Conservation (phyloP, 2,329 filamentous ascomycete species). For the Parascedosporium putredinis region DNA sequence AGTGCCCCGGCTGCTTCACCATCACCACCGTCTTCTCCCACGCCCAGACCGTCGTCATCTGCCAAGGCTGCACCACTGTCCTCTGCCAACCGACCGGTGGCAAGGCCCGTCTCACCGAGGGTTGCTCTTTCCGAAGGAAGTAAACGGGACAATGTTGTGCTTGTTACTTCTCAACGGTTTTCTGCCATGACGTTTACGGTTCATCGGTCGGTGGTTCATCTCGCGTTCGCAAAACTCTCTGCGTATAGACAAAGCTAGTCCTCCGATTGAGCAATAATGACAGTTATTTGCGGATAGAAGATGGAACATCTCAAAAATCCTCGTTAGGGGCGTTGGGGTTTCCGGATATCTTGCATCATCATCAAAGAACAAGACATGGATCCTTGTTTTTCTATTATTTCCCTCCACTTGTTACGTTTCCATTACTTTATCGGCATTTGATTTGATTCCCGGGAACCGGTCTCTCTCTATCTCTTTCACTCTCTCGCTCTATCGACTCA, state of each 20-base stretch:
- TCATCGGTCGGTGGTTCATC: conserved; percentile 2
- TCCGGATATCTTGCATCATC: conserved; percentile 9
- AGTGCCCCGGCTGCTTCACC: conserved; percentile 99
- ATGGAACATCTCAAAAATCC: conserved; percentile 6
- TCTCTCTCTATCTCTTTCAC: too few relatives aligned
- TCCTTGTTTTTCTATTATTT: conserved; percentile 1
- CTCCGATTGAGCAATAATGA: conserved; percentile 4
- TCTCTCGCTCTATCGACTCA: too few relatives aligned
- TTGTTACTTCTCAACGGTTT: conserved; percentile 2
- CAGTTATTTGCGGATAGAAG: conserved; percentile 8
- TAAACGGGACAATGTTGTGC: conserved; percentile 50
- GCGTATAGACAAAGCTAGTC: conserved; percentile 4
- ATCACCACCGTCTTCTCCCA: conserved; percentile 99
- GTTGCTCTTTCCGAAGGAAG: conserved; percentile 99
- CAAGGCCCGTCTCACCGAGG: conserved; percentile 97
- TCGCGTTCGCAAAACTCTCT: conserved; percentile 3
- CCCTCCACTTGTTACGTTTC: not conserved
- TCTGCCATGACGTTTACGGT: not conserved
- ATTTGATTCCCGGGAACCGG: not conserved
- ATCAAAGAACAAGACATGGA: conserved; percentile 5
- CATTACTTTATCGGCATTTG: conserved; percentile 1
- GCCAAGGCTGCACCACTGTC: conserved; percentile 98
- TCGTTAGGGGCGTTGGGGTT: conserved; percentile 6
- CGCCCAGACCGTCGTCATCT: conserved; percentile 99
- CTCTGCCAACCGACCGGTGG: conserved; percentile 99